Evolutionary conservation across 371 early-diverging fungal species (phyloP).

Genomic region (Apophysomyces variabilis): DNA sequence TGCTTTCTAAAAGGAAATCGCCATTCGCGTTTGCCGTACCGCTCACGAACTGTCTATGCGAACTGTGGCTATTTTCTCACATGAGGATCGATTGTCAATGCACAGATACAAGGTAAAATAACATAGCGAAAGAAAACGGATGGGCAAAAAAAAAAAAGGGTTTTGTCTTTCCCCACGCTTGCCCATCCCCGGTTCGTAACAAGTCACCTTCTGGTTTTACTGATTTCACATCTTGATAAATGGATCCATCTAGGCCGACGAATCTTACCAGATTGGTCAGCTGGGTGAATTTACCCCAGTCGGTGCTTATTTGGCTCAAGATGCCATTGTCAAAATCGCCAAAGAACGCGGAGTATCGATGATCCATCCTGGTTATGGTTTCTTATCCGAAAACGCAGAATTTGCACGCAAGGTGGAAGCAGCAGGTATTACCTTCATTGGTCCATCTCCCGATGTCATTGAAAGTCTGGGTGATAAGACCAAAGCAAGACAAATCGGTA

Average conservation of each 20-base stretch:
- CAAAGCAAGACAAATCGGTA: conserved; percentile 86
- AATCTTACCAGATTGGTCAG: conserved; percentile 90
- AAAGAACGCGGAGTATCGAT: conserved; percentile 77
- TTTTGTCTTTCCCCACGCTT: too few species aligned
- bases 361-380: conserved; percentile 92
- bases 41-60: conserved; percentile 91
- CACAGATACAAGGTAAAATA: conserved; percentile 86
- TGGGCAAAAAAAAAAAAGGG: too few species aligned
- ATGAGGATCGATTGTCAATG: conserved; percentile 92
- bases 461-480: conserved; percentile 94
- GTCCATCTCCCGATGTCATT: conserved; percentile 87
- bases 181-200: not conserved
- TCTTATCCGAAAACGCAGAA: conserved; percentile 88
- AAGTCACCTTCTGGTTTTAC: conserved; percentile 8
- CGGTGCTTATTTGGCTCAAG: conserved; percentile 92
- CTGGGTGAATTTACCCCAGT: conserved; percentile 86
- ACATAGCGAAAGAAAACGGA: too few species aligned
- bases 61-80: conserved; percentile 87
- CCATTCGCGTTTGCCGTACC: conserved; percentile 90
- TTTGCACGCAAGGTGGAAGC: conserved; percentile 90
- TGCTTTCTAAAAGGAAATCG: conserved; percentile 75
- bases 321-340: conserved; percentile 89
- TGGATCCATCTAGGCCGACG: conserved; percentile 73
- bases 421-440: conserved; percentile 92
- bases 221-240: not conserved